phyloP scores from a whole-genome alignment of 2,329 filamentous ascomycete genomes.

The Didymella pinodella region DNA sequence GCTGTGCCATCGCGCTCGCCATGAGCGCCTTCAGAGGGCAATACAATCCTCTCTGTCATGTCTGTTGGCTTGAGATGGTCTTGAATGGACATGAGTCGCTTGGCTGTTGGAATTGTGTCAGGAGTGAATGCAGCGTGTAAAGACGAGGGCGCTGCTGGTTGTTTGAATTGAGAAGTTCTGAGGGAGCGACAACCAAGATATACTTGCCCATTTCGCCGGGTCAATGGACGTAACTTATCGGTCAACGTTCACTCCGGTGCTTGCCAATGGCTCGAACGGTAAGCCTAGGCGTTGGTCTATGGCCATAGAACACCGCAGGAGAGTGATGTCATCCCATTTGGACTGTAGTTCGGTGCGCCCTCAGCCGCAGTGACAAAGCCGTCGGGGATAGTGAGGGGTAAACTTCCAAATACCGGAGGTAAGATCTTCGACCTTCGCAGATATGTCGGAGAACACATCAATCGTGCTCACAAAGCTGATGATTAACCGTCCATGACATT shows the following conservation, averaged over 20 bases:
- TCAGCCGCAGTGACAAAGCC: slow-evolving; percentile 13
- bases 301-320: not conserved
- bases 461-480: not conserved
- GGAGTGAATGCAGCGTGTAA: not conserved
- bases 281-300: slow-evolving; percentile 3
- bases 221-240: not conserved
- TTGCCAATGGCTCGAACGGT: slow-evolving; percentile 1
- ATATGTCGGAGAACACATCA: not conserved
- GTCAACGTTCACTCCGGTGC: not conserved
- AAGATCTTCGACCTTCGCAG: not conserved
- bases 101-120: not conserved
- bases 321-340: slow-evolving; percentile 5
- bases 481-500: not conserved
- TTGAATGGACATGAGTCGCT: slow-evolving; percentile 13
- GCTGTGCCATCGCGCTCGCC: slow-evolving; percentile 30
- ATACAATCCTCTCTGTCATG: slow-evolving; percentile 11
- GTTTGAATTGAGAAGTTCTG: not conserved
- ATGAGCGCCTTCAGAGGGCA: slow-evolving; percentile 14
- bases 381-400: slow-evolving; percentile 19
- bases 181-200: not conserved
- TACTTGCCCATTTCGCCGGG: slow-evolving; percentile 17
- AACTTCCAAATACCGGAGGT: slow-evolving; percentile 14
- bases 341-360: not conserved
- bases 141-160: not conserved
- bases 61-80: slow-evolving; percentile 10